Base-by-base conservation (phyloP, 345 rosid genomes). In the Eucalyptus microcorys region DNA sequence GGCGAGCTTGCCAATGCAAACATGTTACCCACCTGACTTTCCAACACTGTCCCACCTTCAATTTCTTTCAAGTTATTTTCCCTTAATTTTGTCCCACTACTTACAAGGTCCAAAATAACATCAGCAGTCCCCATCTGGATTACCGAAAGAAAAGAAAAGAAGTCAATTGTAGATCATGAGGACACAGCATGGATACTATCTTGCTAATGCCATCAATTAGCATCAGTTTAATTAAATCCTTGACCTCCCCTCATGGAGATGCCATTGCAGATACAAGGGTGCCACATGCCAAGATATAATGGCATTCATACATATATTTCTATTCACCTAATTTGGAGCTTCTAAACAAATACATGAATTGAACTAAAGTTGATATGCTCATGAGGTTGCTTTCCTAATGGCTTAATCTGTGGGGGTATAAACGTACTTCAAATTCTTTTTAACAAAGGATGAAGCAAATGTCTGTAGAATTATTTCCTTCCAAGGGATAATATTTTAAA, bases 21-120 rank as follows among this genome's bases (percentile, higher is more conserved):
- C n/a, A n/a, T n/a, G n/a, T n/a, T 16, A n/a, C 91, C 91, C 89
- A 95, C 99, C 98, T 97, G 99, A 94, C 99, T 98, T 94, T 96
- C 93, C 90, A 98, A 89, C 88, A 97, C 98, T 89, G 93, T 92
- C 76, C 99, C 98, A 89, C 98, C 99, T 90, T 96, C 94, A 89
- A 98, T 95, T 92, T 97, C 99, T 95, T 97, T 98, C 92, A 98
- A 92, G 90, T 98, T 98, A 94, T 98, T 98, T 89, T 95, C 99
- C 89, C 90, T 94, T 76, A 97, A 91, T 88, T 99, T 97, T 89
- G 97, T 98, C 86, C 99, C 99, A 91, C 99, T 98, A 92, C 99
- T 95, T 88, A 98, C 99, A 90, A 97, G 98, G 90, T 98, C 99
- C 96, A 98, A 92, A 90, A 97, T 98, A 84, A 98, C 99, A 94